Base-by-base conservation (phyloP, 495 filamentous ascomycete species). In the Pyronema omphalodes region DNA sequence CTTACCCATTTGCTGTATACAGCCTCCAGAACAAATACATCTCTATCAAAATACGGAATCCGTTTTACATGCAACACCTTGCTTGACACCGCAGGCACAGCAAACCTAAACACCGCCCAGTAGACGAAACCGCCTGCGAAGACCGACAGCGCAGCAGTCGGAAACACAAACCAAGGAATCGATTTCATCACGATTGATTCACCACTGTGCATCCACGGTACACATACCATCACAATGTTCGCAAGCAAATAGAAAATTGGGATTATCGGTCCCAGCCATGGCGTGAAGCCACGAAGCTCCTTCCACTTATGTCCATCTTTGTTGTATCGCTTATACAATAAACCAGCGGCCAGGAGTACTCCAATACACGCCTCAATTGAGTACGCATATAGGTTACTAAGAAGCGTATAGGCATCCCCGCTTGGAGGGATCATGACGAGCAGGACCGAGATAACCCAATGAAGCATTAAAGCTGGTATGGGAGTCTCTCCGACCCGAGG, bases 401-500 rank as follows among this genome's bases (percentile, higher is more conserved):
- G 54, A 6, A 56, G 19, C 7, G 33, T 5, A 45, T 63, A 63
- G 36, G 52, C 39, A 37, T 59, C 53, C 1, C 3, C 12, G 7
- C 37, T 17, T 3, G 34, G 37, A 9, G 61, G 60, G 11, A 64
- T 58, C 3, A 60, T 51, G 43, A 72, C 59, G 3, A 74, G 59
- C 9, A 72, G 51, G 17, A 74, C 35, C 11, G 68, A 67, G 45
- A 66, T 67, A 6, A 67, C 15, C 66, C 71, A 70, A 55, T 74
- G 72, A 7, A 74, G 64, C 19, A 60, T 43, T 4, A 74, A 58
- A 8, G 72, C 71, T 9, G 66, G 61, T 3, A 70, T 66, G 0
- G 71, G 71, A 12, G 68, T 71, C 34, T 67, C 55, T 53, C 73
- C 71, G 9, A 53, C 44, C 29, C 47, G 49, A 7, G 14, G 14